Conservation (phyloP, 495 filamentous ascomycete species). For the Annulohypoxylon bovei region DNA sequence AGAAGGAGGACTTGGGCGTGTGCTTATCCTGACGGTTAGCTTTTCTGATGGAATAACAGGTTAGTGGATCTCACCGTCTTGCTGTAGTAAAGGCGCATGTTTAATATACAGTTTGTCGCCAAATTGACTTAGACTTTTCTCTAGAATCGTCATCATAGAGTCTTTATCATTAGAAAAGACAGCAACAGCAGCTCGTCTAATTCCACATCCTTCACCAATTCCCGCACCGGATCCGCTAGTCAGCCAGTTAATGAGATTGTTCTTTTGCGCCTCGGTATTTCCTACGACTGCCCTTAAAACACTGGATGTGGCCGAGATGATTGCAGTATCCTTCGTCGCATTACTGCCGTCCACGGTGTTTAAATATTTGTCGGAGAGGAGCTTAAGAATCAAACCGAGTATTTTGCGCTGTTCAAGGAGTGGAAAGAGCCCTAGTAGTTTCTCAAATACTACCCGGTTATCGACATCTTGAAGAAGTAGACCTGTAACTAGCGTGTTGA, state of each 20-base stretch:
- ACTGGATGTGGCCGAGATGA: constrained; percentile 60
- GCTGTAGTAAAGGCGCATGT: constrained; percentile 80
- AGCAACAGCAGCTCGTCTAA: constrained; percentile 73
- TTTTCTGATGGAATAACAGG: not conserved
- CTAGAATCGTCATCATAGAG: constrained; percentile 65
- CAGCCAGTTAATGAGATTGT: constrained; percentile 75
- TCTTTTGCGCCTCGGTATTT: constrained; percentile 51
- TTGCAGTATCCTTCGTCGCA: constrained; percentile 45
- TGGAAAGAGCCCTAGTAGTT: constrained; percentile 60
- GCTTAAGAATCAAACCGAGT: constrained; percentile 65
- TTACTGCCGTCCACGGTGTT: constrained; percentile 43
- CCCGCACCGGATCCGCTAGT: constrained; percentile 70
- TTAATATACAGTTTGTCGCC: constrained; percentile 88
- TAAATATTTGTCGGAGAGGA: constrained; percentile 67
- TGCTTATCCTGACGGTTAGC: constrained; percentile 58
- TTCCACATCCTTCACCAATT: constrained; percentile 66
- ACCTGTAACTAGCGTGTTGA: constrained; percentile 58
- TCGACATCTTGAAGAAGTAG: constrained; percentile 56
- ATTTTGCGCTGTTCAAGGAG: constrained; percentile 67
- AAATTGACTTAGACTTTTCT: constrained; percentile 76
- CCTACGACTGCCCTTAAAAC: constrained; percentile 54
- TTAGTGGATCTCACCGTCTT: constrained; percentile 74
- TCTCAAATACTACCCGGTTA: constrained; percentile 46
- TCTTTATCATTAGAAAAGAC: constrained; percentile 64
- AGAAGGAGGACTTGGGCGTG: constrained; percentile 84